These are phyloP conservation scores for Macrolepiota dolichaula DNA, from an alignment of 768 basidiomycete genomes.

Conservation along the genomic window DNA sequence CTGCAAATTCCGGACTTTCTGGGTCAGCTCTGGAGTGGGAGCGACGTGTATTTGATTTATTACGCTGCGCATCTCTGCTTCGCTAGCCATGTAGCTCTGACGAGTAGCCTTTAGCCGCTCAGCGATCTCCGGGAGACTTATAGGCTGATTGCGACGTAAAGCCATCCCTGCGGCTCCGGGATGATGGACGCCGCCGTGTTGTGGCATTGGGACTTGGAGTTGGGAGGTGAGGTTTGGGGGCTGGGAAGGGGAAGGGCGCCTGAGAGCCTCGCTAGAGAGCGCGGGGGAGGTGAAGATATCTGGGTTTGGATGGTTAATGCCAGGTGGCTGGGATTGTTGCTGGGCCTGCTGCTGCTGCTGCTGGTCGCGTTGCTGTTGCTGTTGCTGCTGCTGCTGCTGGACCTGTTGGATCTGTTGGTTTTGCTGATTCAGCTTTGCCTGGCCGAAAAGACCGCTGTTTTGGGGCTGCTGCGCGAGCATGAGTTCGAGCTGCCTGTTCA, in stretches of 20 bases:
- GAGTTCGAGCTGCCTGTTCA: constrained; percentile 41
- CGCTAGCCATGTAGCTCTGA: background rate
- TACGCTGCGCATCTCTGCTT: background rate
- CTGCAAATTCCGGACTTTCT: background rate
- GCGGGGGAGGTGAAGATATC: constrained; percentile 50
- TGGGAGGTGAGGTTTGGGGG: constrained; percentile 23
- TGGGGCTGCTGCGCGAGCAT: constrained; percentile 47
- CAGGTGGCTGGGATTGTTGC: constrained; percentile 26
- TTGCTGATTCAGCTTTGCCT: constrained; percentile 30
- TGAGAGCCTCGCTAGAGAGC: constrained; percentile 41
- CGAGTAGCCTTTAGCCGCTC: constrained; percentile 6
- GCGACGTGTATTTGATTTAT: constrained; percentile 9
- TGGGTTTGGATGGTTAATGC: constrained; percentile 33
- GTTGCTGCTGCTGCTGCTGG: constrained; percentile 22
- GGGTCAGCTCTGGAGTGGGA: background rate
- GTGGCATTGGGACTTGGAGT: constrained; percentile 11
- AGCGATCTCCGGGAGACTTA: background rate
- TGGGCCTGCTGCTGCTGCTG: constrained; percentile 26
- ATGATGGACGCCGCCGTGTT: constrained; percentile 3
- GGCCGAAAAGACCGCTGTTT: constrained; percentile 37
- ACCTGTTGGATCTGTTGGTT: constrained; percentile 26
- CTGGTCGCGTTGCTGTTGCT: constrained; percentile 29
- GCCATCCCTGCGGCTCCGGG: background rate
- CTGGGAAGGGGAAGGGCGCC: constrained; percentile 45
- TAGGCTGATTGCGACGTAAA: constrained; percentile 1